These are phyloP conservation scores for Tetrahymena thermophila DNA, from an alignment of 73 alveolate species.

Conservation along the genomic window DNA sequence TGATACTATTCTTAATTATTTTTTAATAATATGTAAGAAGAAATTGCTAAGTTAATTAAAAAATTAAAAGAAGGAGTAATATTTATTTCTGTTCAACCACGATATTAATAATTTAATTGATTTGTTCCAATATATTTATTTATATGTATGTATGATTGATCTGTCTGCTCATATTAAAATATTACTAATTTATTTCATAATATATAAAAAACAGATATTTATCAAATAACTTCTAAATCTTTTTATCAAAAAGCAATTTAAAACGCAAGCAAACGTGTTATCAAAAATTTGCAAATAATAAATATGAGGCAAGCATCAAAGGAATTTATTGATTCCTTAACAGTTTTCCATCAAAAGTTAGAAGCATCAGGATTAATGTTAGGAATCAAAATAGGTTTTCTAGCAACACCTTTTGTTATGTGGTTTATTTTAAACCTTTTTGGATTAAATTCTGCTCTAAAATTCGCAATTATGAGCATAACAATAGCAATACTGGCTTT, in stretches of 20 bases:
- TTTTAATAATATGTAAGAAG: neutral
- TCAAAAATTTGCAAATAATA: neutral
- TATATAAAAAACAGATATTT: neutral
- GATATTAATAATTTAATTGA: neutral
- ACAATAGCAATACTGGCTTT: neutral
- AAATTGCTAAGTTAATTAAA: no score
- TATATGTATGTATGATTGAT: no score
- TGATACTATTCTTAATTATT: neutral
- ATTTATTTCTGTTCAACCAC: neutral
- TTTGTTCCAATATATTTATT: neutral
- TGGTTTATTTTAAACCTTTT: neutral
- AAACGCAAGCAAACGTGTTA: neutral
- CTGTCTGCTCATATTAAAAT: neutral
- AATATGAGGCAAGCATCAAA: neutral
- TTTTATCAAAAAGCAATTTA: neutral
- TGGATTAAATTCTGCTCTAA: neutral
- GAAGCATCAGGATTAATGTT: neutral
- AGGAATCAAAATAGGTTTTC: neutral
- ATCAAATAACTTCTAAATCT: neutral
- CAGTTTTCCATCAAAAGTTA: neutral
- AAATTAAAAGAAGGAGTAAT: no score
- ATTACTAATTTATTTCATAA: no score
- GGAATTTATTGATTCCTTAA: neutral
- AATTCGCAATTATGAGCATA: neutral
- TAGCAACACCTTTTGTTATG: neutral